Evolutionary conservation across 2,329 filamentous ascomycete species (phyloP), one percentile per base, ranked within the genome.

Genomic region (Rhinocladiella mackenziei): DNA sequence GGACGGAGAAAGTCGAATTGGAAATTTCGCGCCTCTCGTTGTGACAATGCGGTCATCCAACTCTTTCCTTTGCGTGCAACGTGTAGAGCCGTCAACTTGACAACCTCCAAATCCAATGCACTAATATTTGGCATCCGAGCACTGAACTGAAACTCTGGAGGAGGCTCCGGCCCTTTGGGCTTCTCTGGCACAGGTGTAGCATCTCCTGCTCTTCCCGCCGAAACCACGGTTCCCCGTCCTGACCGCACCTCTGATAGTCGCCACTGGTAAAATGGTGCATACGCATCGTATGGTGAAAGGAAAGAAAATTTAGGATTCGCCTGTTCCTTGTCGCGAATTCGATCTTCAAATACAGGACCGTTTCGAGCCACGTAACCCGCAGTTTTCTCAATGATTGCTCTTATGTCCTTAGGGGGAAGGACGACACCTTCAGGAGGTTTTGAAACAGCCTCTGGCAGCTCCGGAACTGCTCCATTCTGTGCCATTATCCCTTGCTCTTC

Each of bases 91-190:
- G 91, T 95, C 60, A 95, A 68, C 52, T 75, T 77, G 46, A 82
- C 70, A 17, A 83, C 74, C 40, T 82, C 80, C 50, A 97, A 71
- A 74, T 98, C 92, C 66, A 94, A 86, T 54, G 94, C 88, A 67
- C 84, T 95, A 69, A 98, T 95, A 56, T 89, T 91, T 45, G 92
- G 92, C 87, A 97, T 95, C 63, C 89, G 85, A 57, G 92, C 89
- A 43, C 88, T 95, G 70, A 96, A 98, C 56, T 86, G 80, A 61
- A 94, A 97, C 58, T 89, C 84, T 45, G 85, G 78, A 11, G 92
- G 92, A 60, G 89, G 81, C 31, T 84, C 81, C 5, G 91, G 91
- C 15, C 89, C 91, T 65, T 85, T 79, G 31, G 87, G 83, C 62
- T 85, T 88, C 64, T 79, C 76, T 56, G 71, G 72, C 38, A 72